Evolutionary conservation across 306 rosid species (phyloP).

Genomic region (Vigna angularis): DNA sequence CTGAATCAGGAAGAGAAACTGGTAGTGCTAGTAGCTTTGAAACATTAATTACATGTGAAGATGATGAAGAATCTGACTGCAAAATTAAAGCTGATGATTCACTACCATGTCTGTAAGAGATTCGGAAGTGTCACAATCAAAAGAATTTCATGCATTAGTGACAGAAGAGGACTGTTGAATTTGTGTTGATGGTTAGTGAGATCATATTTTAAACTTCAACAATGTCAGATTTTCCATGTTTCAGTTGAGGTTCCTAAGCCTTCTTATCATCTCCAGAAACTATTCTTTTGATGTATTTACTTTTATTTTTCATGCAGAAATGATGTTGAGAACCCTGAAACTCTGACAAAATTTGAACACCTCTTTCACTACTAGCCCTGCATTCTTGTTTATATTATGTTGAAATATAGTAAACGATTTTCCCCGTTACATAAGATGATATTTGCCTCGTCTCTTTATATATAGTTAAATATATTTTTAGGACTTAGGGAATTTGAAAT

Average conservation of each 20-base stretch:
- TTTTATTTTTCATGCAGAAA: slow-evolving; percentile 57
- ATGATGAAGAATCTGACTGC: slow-evolving; percentile 60
- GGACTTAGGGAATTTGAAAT: too few relatives aligned
- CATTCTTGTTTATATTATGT: slow-evolving; percentile 49
- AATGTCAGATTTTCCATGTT: slow-evolving; percentile 30
- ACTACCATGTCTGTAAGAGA: slow-evolving; percentile 19
- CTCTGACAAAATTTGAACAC: slow-evolving; percentile 66
- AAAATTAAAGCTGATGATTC: slow-evolving; percentile 49
- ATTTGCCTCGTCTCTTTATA: too few relatives aligned
- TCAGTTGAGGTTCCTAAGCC: slow-evolving; percentile 24
- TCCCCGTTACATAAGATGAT: too few relatives aligned
- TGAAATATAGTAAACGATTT: too few relatives aligned
- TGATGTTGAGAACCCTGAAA: slow-evolving; percentile 67
- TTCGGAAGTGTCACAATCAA: slow-evolving; percentile 53
- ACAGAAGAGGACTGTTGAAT: slow-evolving; percentile 81
- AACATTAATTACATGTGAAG: slow-evolving; percentile 62
- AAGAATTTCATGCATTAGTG: slow-evolving; percentile 41
- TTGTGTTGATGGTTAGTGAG: slow-evolving; percentile 78
- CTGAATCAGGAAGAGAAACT: slow-evolving; percentile 61
- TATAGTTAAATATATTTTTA: too few relatives aligned
- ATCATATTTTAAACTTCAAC: not conserved
- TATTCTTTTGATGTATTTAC: not conserved
- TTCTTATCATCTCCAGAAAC: slow-evolving; percentile 11
- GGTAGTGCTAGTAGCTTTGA: slow-evolving; percentile 60
- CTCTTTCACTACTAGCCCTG: slow-evolving; percentile 80